These are phyloP conservation scores for Spinacia oleracea DNA, from an alignment of 179 eudicot species.

Conservation along the genomic window DNA sequence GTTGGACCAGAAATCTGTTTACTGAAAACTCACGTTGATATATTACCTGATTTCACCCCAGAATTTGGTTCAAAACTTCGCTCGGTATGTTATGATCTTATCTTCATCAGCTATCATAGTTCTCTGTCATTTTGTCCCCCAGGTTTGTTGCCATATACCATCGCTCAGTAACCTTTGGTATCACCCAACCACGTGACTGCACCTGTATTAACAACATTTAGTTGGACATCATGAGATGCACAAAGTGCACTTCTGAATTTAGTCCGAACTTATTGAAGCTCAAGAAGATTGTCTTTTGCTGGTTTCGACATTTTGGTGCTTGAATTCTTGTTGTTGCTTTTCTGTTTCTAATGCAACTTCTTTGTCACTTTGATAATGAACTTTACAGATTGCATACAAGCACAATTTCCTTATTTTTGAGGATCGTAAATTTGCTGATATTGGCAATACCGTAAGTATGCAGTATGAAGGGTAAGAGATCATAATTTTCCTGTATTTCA, in stretches of 20 bases:
- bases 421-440: constrained; percentile 96
- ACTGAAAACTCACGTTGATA: constrained; percentile 93
- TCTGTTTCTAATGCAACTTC: constrained; percentile 11
- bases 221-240: background rate
- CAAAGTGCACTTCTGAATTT: background rate
- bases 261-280: background rate
- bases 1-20: constrained; percentile 92
- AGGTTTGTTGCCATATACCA: background rate
- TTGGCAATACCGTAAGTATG: constrained; percentile 94
- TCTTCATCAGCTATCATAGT: background rate
- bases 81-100: constrained; percentile 38
- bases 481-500: background rate
- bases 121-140: background rate
- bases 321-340: background rate
- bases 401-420: constrained; percentile 92
- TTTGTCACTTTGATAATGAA: constrained; percentile 15
- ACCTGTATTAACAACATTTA: background rate
- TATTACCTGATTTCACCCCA: constrained; percentile 85
- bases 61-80: constrained; percentile 89
- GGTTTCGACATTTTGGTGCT: constrained; percentile 1
- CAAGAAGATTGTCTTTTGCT: background rate
- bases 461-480: constrained; percentile 83
- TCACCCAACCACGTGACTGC: background rate
- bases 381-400: constrained; percentile 76
- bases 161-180: background rate